These are phyloP conservation scores for Phytophthora fragariaefolia DNA, from an alignment of 352 stramenopile genomes.

Conservation along the genomic window DNA sequence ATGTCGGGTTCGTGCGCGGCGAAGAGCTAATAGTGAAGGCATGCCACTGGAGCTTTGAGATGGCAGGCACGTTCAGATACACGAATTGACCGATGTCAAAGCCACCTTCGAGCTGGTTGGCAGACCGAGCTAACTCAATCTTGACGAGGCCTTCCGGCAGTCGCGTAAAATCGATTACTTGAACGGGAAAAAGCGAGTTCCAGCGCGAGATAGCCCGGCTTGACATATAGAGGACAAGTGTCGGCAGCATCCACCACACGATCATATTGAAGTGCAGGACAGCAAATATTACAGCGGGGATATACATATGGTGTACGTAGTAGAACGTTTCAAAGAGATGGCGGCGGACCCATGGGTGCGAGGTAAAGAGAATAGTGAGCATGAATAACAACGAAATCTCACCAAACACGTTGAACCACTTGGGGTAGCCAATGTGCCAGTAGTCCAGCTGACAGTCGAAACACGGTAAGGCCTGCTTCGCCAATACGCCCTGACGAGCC, in stretches of 20 bases:
- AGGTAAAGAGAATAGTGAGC: slow-evolving; percentile 44
- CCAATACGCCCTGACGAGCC: slow-evolving; percentile 39
- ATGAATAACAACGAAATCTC: slow-evolving; percentile 60
- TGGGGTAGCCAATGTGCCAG: slow-evolving; percentile 40
- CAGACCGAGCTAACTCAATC: slow-evolving; percentile 44
- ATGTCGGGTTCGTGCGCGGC: slow-evolving; percentile 35
- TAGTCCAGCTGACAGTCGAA: slow-evolving; percentile 62
- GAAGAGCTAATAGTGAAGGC: slow-evolving; percentile 67
- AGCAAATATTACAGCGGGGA: slow-evolving; percentile 51
- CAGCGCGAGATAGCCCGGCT: slow-evolving; percentile 53
- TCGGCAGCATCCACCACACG: slow-evolving; percentile 59
- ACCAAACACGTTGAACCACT: slow-evolving; percentile 75
- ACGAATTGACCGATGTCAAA: slow-evolving; percentile 65
- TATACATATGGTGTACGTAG: slow-evolving; percentile 63
- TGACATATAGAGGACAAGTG: slow-evolving; percentile 59
- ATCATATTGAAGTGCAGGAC: slow-evolving; percentile 59
- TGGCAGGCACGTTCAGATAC: slow-evolving; percentile 59
- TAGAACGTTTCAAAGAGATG: slow-evolving; percentile 65
- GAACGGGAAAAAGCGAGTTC: slow-evolving; percentile 46
- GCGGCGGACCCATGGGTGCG: slow-evolving; percentile 58
- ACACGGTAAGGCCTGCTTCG: slow-evolving; percentile 50
- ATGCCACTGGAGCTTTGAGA: slow-evolving; percentile 71
- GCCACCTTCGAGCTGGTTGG: slow-evolving; percentile 20
- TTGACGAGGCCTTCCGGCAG: slow-evolving; percentile 53
- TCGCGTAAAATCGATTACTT: slow-evolving; percentile 40